Evolutionary conservation across 2,329 filamentous ascomycete genomes (phyloP), one percentile per base, ranked within the genome.

Genomic region (Septoria petroselini): DNA sequence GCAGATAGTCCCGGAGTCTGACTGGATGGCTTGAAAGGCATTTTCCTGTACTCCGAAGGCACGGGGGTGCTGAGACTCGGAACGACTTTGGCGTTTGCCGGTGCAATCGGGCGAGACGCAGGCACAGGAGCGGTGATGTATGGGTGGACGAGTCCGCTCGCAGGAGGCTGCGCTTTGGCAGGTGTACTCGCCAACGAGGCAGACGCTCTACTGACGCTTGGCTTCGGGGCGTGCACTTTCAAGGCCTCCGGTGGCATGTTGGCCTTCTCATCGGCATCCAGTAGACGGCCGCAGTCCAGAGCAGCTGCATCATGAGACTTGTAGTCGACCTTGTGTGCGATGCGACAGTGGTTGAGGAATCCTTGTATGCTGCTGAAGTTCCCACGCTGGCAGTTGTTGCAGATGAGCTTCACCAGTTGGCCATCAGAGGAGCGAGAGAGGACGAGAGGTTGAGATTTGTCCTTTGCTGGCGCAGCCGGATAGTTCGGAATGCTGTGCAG

Each of bases 271-370:
- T 85, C 79, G 55, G 81, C 75, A 61, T 95, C 87, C 51, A 95
- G 82, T 9, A 86, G 82, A 59, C 91, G 84, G 44, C 93, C 93
- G 61, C 89, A 94, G 52, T 87, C 86, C 48, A 91, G 79, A 27
- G 91, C 93, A 55, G 93, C 93, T 64, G 91, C 88, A 68, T 97
- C 91, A 65, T 98, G 93, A 62, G 89, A 96, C 72, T 95, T 91
- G 75, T 91, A 97, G 57, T 94, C 90, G 52, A 88, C 81, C 66
- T 86, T 87, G 71, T 98, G 93, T 19, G 91, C 90, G 62, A 98
- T 97, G 50, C 93, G 89, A 68, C 91, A 97, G 67, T 98, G 93
- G 66, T 98, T 98, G 73, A 98, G 93, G 71, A 97, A 97, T n/a
- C 93, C 93, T 70, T 97, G 93, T 0, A 91, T 94, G 72, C 91